These are phyloP conservation scores for Leccinum laetum DNA, from an alignment of 1,284 basidiomycete genomes.

Conservation along the genomic window DNA sequence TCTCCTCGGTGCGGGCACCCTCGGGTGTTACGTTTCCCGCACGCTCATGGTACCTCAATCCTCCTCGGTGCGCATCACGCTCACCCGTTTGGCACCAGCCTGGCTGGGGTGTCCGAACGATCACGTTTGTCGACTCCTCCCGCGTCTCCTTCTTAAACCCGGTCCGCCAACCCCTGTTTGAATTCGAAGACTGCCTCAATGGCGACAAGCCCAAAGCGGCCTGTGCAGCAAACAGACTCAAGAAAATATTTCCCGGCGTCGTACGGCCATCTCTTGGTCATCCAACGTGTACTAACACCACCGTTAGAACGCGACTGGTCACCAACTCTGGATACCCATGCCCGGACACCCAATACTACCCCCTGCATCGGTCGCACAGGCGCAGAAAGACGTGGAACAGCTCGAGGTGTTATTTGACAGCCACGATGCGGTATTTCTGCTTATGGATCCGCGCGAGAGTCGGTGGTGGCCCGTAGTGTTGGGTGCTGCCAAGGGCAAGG, in stretches of 20 bases:
- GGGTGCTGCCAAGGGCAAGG: too few species aligned
- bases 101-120: constrained; percentile 96
- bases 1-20: constrained; percentile 91
- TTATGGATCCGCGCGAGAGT: constrained; percentile 98
- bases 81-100: constrained; percentile 41
- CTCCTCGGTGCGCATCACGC: not conserved
- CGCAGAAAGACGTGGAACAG: constrained; percentile 64
- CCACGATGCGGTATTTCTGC: constrained; percentile 90
- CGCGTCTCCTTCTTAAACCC: constrained; percentile 97
- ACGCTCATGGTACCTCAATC: constrained; percentile 72
- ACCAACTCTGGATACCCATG: constrained; percentile 89
- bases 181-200: constrained; percentile 92
- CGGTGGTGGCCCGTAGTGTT: too few species aligned
- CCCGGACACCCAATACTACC: constrained; percentile 95
- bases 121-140: constrained; percentile 91
- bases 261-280: constrained; percentile 39
- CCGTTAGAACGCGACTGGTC: constrained; percentile 72
- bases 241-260: constrained; percentile 91
- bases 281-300: not conserved
- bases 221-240: constrained; percentile 86
- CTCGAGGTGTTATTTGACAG: constrained; percentile 79
- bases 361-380: constrained; percentile 51
- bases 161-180: constrained; percentile 94
- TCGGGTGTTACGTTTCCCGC: constrained; percentile 95
- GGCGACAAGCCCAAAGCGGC: constrained; percentile 94